These are phyloP conservation scores for Suillus fuscotomentosus DNA, from an alignment of 768 basidiomycete species.

Conservation along the genomic window DNA sequence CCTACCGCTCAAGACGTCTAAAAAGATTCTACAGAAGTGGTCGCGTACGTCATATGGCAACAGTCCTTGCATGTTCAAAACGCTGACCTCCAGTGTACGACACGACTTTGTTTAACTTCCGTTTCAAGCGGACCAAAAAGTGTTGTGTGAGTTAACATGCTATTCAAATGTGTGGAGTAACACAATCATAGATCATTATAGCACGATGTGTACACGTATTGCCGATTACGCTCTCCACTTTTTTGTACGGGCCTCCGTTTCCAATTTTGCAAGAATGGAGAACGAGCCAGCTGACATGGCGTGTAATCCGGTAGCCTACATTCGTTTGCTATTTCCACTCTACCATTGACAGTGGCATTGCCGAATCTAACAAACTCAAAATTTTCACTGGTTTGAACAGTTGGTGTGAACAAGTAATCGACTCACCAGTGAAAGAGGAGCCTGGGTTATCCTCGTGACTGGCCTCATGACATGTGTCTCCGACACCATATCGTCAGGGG, in stretches of 20 bases:
- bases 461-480: not conserved
- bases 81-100: not conserved
- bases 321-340: not conserved
- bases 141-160: not conserved
- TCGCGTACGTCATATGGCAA: not conserved
- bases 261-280: not conserved
- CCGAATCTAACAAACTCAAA: not conserved
- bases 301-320: not conserved
- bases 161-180: slow-evolving; percentile 1
- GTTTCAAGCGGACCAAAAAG: not conserved
- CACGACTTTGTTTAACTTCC: not conserved
- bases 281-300: slow-evolving; percentile 1
- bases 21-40: not conserved
- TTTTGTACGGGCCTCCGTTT: slow-evolving; percentile 11
- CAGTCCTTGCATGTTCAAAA: not conserved
- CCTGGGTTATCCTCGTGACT: not conserved
- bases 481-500: slow-evolving; percentile 1
- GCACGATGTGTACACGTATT: not conserved
- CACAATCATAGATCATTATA: slow-evolving; percentile 1
- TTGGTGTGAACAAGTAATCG: not conserved
- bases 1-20: not conserved
- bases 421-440: not conserved
- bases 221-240: not conserved
- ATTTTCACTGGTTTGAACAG: not conserved
- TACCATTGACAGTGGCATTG: not conserved